Percentiles rank a stretch among this genome's conserved stretches.
Conservation (phyloP, 352 stramenopile species). For the Globisporangium polare region DNA sequence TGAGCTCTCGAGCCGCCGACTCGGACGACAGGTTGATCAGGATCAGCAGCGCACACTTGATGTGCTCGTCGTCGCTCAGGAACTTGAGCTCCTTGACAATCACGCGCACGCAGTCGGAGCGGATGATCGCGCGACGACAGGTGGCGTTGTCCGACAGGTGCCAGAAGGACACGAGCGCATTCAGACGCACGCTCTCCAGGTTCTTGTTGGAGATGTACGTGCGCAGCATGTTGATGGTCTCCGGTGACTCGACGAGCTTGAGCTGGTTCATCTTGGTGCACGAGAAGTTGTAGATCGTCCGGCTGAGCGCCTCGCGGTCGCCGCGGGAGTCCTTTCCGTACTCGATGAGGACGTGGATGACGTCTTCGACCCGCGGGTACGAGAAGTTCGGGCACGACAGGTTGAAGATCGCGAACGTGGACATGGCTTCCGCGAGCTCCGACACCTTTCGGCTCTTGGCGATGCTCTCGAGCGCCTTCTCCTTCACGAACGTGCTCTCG, state of each 20-base stretch:
- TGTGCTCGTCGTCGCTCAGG: conserved; percentile 24
- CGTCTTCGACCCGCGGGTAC: conserved; percentile 64
- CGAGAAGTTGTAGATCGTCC: conserved; percentile 64
- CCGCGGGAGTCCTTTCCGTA: conserved; percentile 31
- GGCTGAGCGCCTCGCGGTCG: conserved; percentile 45
- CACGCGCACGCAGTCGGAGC: conserved; percentile 35
- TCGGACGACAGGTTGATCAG: conserved; percentile 28
- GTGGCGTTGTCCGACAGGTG: conserved; percentile 46
- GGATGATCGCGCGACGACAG: conserved; percentile 46
- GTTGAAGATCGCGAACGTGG: conserved; percentile 61
- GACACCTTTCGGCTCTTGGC: conserved; percentile 44
- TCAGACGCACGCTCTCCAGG: conserved; percentile 29
- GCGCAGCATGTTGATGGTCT: conserved; percentile 37
- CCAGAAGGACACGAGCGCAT: conserved; percentile 29
- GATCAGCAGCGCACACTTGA: conserved; percentile 38
- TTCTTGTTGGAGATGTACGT: conserved; percentile 24
- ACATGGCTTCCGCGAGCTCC: conserved; percentile 31
- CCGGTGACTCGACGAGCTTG: conserved; percentile 55
- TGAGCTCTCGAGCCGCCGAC: conserved; percentile 28
- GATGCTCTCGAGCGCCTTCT: conserved; percentile 64
- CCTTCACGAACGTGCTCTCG: conserved; percentile 64
- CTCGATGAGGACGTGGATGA: conserved; percentile 56
- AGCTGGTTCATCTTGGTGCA: conserved; percentile 56
- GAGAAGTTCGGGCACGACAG: conserved; percentile 60
- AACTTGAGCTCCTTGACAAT: conserved; percentile 42